Evolutionary conservation across 2,329 filamentous ascomycete genomes (phyloP).

Genomic region (Fusarium sp.): DNA sequence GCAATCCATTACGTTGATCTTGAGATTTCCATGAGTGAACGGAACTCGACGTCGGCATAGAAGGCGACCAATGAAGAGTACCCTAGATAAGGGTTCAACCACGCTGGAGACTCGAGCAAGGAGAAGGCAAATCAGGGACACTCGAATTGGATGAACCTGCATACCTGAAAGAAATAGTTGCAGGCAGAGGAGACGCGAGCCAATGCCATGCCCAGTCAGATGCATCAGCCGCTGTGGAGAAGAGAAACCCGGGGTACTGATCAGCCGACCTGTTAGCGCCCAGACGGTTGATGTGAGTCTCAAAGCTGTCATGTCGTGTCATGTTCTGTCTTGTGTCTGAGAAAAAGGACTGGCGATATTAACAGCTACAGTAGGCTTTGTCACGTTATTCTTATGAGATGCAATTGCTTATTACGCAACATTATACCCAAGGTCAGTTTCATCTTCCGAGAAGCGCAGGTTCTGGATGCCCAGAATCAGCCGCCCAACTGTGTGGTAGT

Average conservation of each 20-base stretch:
- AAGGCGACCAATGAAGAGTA: slow-evolving; percentile 21
- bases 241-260: slow-evolving; percentile 41
- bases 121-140: slow-evolving; percentile 32
- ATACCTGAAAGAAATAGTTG: slow-evolving; percentile 27
- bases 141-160: slow-evolving; percentile 31
- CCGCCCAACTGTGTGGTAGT: neutral
- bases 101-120: slow-evolving; percentile 10
- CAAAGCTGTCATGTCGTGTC: neutral
- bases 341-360: neutral
- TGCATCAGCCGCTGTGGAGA: slow-evolving; percentile 46
- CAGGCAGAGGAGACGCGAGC: slow-evolving; percentile 38
- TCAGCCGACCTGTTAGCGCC: slow-evolving; percentile 36
- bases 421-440: slow-evolving; percentile 3
- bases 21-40: slow-evolving; percentile 35
- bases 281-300: slow-evolving; percentile 16
- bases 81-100: slow-evolving; percentile 37
- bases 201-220: slow-evolving; percentile 32
- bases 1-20: slow-evolving; percentile 38
- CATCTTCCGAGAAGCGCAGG: neutral
- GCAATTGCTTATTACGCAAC: neutral
- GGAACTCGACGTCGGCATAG: slow-evolving; percentile 14
- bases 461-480: slow-evolving; percentile 1
- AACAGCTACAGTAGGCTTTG: slow-evolving; percentile 7
- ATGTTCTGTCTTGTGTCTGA: neutral
- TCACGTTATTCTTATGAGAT: neutral